Base-by-base conservation (phyloP, 345 rosid species). In the Moricandia moricandioides region DNA sequence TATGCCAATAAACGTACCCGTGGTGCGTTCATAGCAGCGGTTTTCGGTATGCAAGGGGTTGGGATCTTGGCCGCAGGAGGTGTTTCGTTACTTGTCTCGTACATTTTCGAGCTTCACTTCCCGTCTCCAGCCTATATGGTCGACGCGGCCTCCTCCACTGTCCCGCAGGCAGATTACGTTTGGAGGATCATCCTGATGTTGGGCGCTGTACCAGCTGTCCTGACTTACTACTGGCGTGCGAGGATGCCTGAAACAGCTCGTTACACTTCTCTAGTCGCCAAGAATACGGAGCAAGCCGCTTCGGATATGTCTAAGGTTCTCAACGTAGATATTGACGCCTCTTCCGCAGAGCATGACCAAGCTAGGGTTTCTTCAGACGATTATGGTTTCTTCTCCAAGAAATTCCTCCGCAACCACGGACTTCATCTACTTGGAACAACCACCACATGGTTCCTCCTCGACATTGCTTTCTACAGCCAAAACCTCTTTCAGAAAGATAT, bases 231-330 rank as follows among this genome's bases (percentile, higher is more conserved):
- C 73, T 89, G 87, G 91, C 77, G 90, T 5, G 80, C 82, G 87
- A 80, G 85, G 82, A 91, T 91, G 92, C 94, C 97, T 0, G 97
- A 89, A 83, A 91, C 97, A 0, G 92, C 97, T 29, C 89, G 91
- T 8, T 91, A 89, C 87, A 87, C 97, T 0, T 86, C 91, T 21
- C 77, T 91, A 43, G 85, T 89, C 1, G 85, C 89, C 43, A 89
- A 82, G 83, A 84, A 86, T 43, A 85, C 91, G 0, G 83, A 83
- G 21, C 83, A 84, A 80, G 97, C 91, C 0, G 88, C 97, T 0
- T 47, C 82, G 0, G 92, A 91, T 57, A 91, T 91, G 97, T 59
- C 91, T 8, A 89, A 88, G 67, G 97, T 91, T 34, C 87, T 91
- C 33, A 73, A 86, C 17, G 88, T 91, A 14, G 91, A 86, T 0